A percentile compares a stretch with the other conserved stretches of the same genome.
These are phyloP conservation scores for Catharanthus roseus DNA, from an alignment of 257 asterid species.

Conservation along the genomic window DNA sequence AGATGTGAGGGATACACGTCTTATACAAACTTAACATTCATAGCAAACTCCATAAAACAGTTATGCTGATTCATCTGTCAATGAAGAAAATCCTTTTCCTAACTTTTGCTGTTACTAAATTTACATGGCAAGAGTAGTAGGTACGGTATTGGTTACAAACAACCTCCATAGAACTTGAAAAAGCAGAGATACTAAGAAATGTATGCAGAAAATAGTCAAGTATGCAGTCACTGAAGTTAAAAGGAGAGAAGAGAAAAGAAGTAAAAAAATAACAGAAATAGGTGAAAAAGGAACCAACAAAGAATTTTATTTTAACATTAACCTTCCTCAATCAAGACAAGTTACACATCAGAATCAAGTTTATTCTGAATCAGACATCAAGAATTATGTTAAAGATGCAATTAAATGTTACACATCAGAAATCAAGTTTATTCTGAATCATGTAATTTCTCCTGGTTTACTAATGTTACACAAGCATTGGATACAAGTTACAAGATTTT, in stretches of 20 bases:
- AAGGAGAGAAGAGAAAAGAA: not conserved
- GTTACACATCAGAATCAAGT: too few relatives aligned
- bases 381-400: not conserved
- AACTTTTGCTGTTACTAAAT: not conserved
- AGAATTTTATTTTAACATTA: not conserved
- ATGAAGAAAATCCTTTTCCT: not conserved
- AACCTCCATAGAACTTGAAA: not conserved
- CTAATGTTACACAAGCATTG: not conserved
- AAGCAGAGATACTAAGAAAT: too few relatives aligned
- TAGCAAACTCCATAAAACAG: not conserved
- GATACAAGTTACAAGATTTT: not conserved
- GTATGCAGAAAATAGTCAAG: not conserved
- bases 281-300: not conserved
- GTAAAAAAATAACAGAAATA: not conserved
- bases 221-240: not conserved
- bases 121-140: not conserved
- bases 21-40: not conserved
- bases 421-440: not conserved
- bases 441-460: not conserved
- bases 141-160: not conserved
- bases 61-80: not conserved
- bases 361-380: not conserved
- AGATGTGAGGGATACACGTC: not conserved
- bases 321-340: not conserved
- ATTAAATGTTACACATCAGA: not conserved